phyloP scores from a whole-genome alignment of 2,329 filamentous ascomycete species.

The Nannizziopsis barbatae region DNA sequence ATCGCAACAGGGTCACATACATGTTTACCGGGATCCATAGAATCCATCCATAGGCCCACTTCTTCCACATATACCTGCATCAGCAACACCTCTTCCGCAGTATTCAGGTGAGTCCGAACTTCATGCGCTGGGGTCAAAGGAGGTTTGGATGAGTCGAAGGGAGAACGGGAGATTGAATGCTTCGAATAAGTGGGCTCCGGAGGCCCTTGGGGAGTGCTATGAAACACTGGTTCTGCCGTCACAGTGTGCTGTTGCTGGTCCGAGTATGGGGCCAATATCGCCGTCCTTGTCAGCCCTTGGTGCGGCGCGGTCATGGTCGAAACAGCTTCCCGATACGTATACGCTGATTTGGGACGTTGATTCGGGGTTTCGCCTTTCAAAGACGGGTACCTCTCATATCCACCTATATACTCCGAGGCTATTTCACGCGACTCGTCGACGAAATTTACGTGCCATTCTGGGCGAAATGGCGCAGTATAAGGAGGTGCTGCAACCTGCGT shows the following conservation, averaged over 20 bases:
- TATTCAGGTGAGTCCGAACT: slow-evolving; percentile 54
- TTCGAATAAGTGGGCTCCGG: slow-evolving; percentile 23
- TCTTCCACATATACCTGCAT: slow-evolving; percentile 90
- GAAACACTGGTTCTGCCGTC: slow-evolving; percentile 24
- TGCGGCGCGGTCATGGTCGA: slow-evolving; percentile 6
- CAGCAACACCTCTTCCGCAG: slow-evolving; percentile 68
- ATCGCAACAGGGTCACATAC: slow-evolving; percentile 29
- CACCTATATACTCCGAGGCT: slow-evolving; percentile 79
- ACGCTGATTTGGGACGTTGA: background rate
- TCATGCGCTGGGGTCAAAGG: slow-evolving; percentile 34
- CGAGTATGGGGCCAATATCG: slow-evolving; percentile 39
- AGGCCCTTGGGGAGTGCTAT: slow-evolving; percentile 19
- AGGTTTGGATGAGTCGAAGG: slow-evolving; percentile 29
- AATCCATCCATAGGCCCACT: slow-evolving; percentile 90
- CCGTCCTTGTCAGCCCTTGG: slow-evolving; percentile 26
- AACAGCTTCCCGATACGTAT: slow-evolving; percentile 3
- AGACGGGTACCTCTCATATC: slow-evolving; percentile 58
- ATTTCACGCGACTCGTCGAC: slow-evolving; percentile 82
- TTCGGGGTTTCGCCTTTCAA: slow-evolving; percentile 33
- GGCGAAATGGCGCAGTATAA: slow-evolving; percentile 45
- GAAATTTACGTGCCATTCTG: slow-evolving; percentile 65
- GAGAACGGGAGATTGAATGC: slow-evolving; percentile 26
- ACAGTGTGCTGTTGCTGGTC: slow-evolving; percentile 29
- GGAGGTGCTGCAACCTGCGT: slow-evolving; percentile 60
- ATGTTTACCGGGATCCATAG: slow-evolving; percentile 71